Percentiles rank a stretch among this genome's conserved stretches.
phyloP scores from a whole-genome alignment of 2,329 filamentous ascomycete genomes.

The Raffaelea arxii region DNA sequence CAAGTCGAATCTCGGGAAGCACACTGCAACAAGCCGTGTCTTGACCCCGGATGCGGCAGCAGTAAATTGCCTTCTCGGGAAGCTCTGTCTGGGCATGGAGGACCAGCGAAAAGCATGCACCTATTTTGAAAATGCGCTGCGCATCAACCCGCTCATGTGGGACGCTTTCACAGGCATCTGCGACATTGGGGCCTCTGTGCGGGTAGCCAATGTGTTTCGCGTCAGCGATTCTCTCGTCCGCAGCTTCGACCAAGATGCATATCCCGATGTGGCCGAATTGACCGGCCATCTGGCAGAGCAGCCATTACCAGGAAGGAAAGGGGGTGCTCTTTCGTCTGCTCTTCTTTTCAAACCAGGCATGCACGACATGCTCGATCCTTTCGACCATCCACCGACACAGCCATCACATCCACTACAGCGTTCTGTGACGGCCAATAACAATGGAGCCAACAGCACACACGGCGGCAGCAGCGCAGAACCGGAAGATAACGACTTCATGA shows the following conservation, averaged over 20 bases:
- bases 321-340: too few relatives aligned
- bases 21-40: slow-evolving; percentile 65
- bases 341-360: slow-evolving; percentile 19
- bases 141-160: slow-evolving; percentile 94
- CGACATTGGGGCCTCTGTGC: slow-evolving; percentile 74
- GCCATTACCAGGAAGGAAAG: slow-evolving; percentile 2
- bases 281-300: slow-evolving; percentile 26
- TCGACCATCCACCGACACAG: slow-evolving; percentile 31
- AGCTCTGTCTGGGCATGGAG: slow-evolving; percentile 76
- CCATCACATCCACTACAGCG: not conserved
- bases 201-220: slow-evolving; percentile 80
- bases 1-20: slow-evolving; percentile 71
- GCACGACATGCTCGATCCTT: slow-evolving; percentile 37
- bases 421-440: not conserved
- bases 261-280: slow-evolving; percentile 18
- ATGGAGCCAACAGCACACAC: not conserved
- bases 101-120: slow-evolving; percentile 74
- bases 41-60: slow-evolving; percentile 75
- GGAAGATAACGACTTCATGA: slow-evolving; percentile 45
- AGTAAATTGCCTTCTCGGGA: slow-evolving; percentile 74
- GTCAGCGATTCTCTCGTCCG: slow-evolving; percentile 46
- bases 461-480: slow-evolving; percentile 19
- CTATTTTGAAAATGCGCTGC: slow-evolving; percentile 81
- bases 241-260: slow-evolving; percentile 31
- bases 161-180: slow-evolving; percentile 87